Evolutionary conservation across 2,329 filamentous ascomycete species (phyloP).

Genomic region (Geosmithia morbida): DNA sequence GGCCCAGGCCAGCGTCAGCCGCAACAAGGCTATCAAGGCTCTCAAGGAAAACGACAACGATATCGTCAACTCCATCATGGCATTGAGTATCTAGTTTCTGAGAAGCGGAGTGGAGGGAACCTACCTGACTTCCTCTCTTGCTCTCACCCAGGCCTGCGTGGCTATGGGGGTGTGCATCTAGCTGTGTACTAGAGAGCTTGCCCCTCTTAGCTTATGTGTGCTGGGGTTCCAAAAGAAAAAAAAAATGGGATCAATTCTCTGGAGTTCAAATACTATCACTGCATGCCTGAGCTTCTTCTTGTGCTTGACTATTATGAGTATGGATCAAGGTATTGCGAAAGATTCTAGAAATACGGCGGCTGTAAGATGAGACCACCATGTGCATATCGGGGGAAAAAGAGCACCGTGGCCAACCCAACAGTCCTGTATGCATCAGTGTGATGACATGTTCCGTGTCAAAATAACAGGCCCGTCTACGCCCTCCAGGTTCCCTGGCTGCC

Average conservation of each 20-base stretch:
- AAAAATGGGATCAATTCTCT: conserved; percentile 1
- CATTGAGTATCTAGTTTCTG: conserved; percentile 58
- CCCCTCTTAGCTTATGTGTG: neutral
- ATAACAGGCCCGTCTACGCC: too few relatives aligned
- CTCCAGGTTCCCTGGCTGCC: too few relatives aligned
- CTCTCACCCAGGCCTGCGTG: neutral
- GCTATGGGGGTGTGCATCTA: conserved; percentile 7
- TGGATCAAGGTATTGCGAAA: too few relatives aligned
- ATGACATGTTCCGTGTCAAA: too few relatives aligned
- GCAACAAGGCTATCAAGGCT: conserved; percentile 98
- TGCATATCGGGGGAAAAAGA: too few relatives aligned
- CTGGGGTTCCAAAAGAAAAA: neutral
- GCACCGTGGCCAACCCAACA: too few relatives aligned
- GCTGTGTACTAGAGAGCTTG: conserved; percentile 9
- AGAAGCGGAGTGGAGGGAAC: neutral
- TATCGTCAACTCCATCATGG: conserved; percentile 99
- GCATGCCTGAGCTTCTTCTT: neutral
- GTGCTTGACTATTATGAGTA: neutral
- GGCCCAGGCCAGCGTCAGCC: conserved; percentile 90
- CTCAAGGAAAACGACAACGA: conserved; percentile 99
- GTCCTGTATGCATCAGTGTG: too few relatives aligned
- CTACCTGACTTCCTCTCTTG: neutral
- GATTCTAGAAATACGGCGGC: too few relatives aligned
- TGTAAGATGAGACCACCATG: too few relatives aligned
- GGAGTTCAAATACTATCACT: neutral